Percentiles rank a stretch among this genome's conserved stretches.
Evolutionary conservation across 2,329 filamentous ascomycete genomes (phyloP).

Genomic region (Pyricularia sp.): DNA sequence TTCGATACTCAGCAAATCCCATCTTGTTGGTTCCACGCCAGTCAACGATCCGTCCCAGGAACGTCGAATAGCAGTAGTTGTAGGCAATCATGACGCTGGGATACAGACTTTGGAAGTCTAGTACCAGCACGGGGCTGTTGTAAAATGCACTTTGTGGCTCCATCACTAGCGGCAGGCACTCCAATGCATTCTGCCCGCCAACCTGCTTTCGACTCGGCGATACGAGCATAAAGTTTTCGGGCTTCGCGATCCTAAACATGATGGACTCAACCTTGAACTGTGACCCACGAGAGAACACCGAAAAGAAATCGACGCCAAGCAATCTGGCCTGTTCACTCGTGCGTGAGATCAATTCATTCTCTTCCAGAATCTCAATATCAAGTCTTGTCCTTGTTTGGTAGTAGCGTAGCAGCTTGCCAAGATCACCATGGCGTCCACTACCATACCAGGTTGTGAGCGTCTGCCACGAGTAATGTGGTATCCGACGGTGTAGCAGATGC

Average conservation of each 20-base stretch:
- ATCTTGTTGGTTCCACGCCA: constrained; percentile 93
- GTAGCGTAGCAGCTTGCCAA: constrained; percentile 66
- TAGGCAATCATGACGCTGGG: constrained; percentile 98
- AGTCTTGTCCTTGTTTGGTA: constrained; percentile 64
- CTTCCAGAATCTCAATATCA: constrained; percentile 80
- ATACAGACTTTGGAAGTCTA: constrained; percentile 94
- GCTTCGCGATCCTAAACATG: constrained; percentile 97
- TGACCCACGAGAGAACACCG: constrained; percentile 85
- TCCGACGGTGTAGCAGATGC: constrained; percentile 72
- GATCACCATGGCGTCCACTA: constrained; percentile 51
- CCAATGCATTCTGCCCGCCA: constrained; percentile 82
- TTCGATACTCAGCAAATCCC: constrained; percentile 79
- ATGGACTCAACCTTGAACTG: constrained; percentile 98
- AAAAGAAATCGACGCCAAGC: constrained; percentile 91
- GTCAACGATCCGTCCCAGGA: constrained; percentile 67
- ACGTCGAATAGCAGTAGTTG: constrained; percentile 98
- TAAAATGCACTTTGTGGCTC: constrained; percentile 95
- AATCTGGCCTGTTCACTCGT: constrained; percentile 91
- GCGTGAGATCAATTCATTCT: constrained; percentile 75
- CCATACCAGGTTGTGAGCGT: constrained; percentile 74
- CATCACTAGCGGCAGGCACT: constrained; percentile 92
- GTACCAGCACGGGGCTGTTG: constrained; percentile 71
- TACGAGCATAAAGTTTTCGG: constrained; percentile 82
- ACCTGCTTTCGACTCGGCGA: constrained; percentile 89
- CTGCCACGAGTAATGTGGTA: constrained; percentile 74